These are phyloP conservation scores for Glomus cerebriforme DNA, from an alignment of 192 early-diverging fungal genomes.

Conservation along the genomic window DNA sequence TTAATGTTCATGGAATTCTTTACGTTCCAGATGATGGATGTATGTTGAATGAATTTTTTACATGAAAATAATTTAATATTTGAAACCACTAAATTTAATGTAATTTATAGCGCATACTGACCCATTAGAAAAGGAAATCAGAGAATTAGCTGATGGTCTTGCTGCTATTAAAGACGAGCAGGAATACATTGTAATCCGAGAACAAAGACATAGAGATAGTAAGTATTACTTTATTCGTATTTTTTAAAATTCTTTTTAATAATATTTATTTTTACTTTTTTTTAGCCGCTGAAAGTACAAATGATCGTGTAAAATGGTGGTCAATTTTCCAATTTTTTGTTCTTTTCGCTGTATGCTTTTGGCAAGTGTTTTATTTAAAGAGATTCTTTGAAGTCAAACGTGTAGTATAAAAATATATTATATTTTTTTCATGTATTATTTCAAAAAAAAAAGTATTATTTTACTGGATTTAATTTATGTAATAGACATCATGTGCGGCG, in stretches of 20 bases:
- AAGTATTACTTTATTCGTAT: conserved; percentile 36
- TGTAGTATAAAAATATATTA: conserved; percentile 49
- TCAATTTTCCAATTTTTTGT: conserved; percentile 64
- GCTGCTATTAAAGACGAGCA: conserved; percentile 70
- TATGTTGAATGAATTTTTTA: conserved; percentile 26
- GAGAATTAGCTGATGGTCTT: conserved; percentile 62
- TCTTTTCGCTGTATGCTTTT: conserved; percentile 65
- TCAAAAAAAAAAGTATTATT: background rate
- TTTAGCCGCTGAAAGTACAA: conserved; percentile 77
- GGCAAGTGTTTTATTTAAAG: conserved; percentile 78
- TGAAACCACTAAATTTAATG: background rate
- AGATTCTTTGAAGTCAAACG: conserved; percentile 72
- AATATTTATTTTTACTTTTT: background rate
- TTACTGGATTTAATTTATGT: background rate
- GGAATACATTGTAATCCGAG: conserved; percentile 65
- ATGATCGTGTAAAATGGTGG: conserved; percentile 80
- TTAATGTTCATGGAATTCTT: conserved; percentile 55
- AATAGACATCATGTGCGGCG: background rate
- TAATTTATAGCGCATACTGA: conserved; percentile 46
- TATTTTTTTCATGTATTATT: background rate
- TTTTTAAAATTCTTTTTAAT: conserved; percentile 8
- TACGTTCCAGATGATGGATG: conserved; percentile 43
- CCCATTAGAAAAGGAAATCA: conserved; percentile 66
- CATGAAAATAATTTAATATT: conserved; percentile 31
- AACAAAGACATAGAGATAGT: conserved; percentile 70